These are phyloP conservation scores for Gracilaria domingensis DNA, from an alignment of 23 red algal genomes.

Conservation along the genomic window DNA sequence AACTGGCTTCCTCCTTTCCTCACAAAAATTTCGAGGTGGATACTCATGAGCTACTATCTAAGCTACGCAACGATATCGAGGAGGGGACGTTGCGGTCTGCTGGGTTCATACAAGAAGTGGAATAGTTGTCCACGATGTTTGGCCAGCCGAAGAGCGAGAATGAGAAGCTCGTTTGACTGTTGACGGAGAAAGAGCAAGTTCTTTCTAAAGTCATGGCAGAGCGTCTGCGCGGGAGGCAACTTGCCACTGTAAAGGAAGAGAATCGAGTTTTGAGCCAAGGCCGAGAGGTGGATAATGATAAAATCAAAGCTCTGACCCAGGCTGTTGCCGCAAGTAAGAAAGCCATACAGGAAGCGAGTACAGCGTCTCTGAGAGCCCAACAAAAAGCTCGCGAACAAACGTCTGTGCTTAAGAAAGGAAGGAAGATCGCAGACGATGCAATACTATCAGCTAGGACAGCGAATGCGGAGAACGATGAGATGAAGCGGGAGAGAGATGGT, in stretches of 20 bases:
- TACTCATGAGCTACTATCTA: not conserved
- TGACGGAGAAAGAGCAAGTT: constrained; percentile 87
- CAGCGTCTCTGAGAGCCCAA: constrained; percentile 22
- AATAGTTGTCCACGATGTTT: constrained; percentile 80
- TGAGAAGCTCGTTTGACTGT: constrained; percentile 56
- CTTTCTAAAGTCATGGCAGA: constrained; percentile 88
- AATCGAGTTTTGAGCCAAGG: constrained; percentile 68
- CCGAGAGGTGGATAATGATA: constrained; percentile 75
- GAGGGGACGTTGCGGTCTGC: constrained; percentile 68
- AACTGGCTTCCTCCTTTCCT: not conserved
- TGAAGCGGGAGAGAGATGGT: constrained; percentile 69
- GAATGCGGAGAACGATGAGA: constrained; percentile 63
- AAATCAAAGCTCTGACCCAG: constrained; percentile 63
- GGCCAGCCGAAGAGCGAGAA: constrained; percentile 79
- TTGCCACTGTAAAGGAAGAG: constrained; percentile 89
- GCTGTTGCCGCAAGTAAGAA: too few species aligned
- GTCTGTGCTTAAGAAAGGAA: constrained; percentile 50
- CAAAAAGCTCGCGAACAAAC: constrained; percentile 55
- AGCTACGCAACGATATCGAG: constrained; percentile 45
- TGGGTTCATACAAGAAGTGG: constrained; percentile 89
- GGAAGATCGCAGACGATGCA: constrained; percentile 60
- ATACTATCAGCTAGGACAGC: constrained; percentile 37
- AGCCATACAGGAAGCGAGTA: constrained; percentile 58
- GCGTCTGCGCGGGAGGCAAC: constrained; percentile 80
- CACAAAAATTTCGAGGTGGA: constrained; percentile 10